Evolutionary conservation across 495 filamentous ascomycete genomes (phyloP).

Genomic region (Penicillium steckii): DNA sequence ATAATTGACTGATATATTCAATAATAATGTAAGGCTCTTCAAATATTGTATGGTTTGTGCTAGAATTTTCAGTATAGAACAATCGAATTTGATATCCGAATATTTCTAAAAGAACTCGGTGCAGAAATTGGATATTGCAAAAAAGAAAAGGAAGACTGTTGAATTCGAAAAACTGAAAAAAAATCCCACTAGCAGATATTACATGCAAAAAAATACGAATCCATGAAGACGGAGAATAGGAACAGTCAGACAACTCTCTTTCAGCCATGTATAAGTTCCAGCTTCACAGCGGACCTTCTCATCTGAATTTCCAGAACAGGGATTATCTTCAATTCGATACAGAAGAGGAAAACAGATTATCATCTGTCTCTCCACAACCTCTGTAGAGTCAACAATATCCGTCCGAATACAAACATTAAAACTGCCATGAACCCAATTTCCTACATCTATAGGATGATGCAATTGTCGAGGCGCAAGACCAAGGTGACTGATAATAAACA

Average conservation of each 20-base stretch:
- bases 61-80: constrained; percentile 20
- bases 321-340: constrained; percentile 30
- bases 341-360: constrained; percentile 37
- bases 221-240: constrained; percentile 33
- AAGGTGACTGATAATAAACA: constrained; percentile 19
- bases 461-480: constrained; percentile 11
- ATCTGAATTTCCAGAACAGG: constrained; percentile 30
- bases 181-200: constrained; percentile 9
- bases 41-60: constrained; percentile 1
- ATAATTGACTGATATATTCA: constrained; percentile 27
- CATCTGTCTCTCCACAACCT: constrained; percentile 14
- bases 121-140: constrained; percentile 20
- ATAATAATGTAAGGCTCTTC: constrained; percentile 32
- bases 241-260: constrained; percentile 19
- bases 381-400: constrained; percentile 12
- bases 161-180: constrained; percentile 27
- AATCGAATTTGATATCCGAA: constrained; percentile 25
- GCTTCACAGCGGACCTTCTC: constrained; percentile 36
- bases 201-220: constrained; percentile 32
- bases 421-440: constrained; percentile 33
- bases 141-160: constrained; percentile 26
- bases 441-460: constrained; percentile 19
- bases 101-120: constrained; percentile 16
- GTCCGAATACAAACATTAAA: constrained; percentile 36
- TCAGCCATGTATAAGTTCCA: constrained; percentile 26